Evolutionary conservation across 2,329 filamentous ascomycete species (phyloP), one percentile per base, ranked within the genome.

Genomic region (Colletotrichum tanaceti): DNA sequence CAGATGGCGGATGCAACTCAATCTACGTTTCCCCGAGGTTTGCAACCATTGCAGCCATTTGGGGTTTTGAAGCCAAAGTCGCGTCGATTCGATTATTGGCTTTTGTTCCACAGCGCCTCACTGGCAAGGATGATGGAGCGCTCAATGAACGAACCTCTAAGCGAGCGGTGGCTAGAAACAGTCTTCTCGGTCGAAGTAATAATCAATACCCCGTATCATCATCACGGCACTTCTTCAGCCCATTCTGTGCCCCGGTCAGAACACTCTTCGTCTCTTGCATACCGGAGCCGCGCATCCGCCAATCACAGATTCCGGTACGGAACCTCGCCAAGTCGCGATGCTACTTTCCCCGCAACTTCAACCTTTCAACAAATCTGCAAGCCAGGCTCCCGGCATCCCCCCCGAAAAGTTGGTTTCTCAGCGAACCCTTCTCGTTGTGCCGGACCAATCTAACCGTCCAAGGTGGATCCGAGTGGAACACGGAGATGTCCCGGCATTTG

Each of bases 401-500:
- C 49, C 49, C 49, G 28, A 46, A 41, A 16, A 46, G 24, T n/a
- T 4, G 55, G 20, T 4, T 47, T 38, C 43, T 13, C 20, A n/a
- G 39, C 14, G 43, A 59, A 49, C 43, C 24, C 55, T 22, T n/a
- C 16, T 18, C 20, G 44, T 39, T 46, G 7, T 32, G 35, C 46
- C 35, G 58, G 22, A 32, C 58, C 58, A 60, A 22, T 39, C 32
- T 18, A 38, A 35, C 44, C 22, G 35, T 16, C 35, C 35, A 35
- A 60, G 43, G 58, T 60, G 58, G 46, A 13, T 7, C 58, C 32
- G 22, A 35, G 46, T 60, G 35, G 20, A 50, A 24, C 35, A 32
- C 62, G 65, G 65, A 68, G 65, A 68, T 65, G 22, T 68, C 62
- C 62, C 65, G 65, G 65, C 62, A 60, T 68, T 32, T 55, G 49